Conservation (phyloP, 106 monocot genomes). For the Dioscorea dumetorum region DNA sequence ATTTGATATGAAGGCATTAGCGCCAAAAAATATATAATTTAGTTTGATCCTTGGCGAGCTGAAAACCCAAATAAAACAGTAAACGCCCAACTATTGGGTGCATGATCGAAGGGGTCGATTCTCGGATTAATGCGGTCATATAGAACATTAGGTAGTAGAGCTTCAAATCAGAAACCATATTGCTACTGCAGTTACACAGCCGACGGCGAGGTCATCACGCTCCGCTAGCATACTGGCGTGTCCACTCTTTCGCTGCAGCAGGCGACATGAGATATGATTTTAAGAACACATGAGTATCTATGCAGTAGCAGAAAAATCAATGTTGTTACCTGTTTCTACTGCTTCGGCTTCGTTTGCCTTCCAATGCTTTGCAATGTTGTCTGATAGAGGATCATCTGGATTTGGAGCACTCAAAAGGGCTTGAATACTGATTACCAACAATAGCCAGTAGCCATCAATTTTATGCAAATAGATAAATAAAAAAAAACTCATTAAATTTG, state of each 20-base stretch:
- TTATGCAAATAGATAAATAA: not conserved
- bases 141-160: not conserved
- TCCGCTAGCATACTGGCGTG: slow-evolving; percentile 75
- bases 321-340: slow-evolving; percentile 79
- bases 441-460: not conserved
- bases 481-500: not conserved
- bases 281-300: not conserved
- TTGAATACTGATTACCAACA: slow-evolving; percentile 51
- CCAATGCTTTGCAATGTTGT: slow-evolving; percentile 97
- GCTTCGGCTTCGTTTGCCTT: slow-evolving; percentile 92
- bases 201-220: slow-evolving; percentile 28
- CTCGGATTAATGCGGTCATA: not conserved
- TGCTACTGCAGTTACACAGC: slow-evolving; percentile 8
- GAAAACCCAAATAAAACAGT: too few relatives aligned
- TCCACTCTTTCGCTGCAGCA: slow-evolving; percentile 92
- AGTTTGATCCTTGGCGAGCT: not conserved
- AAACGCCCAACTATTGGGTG: slow-evolving; percentile 1
- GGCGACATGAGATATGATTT: not conserved
- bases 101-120: not conserved
- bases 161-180: not conserved
- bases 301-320: not conserved
- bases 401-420: slow-evolving; percentile 96
- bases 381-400: slow-evolving; percentile 94
- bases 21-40: not conserved
- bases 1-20: too few relatives aligned